Evolutionary conservation across 1,284 basidiomycete species (phyloP), one percentile per base, ranked within the genome.

Genomic region (Cutaneotrichosporon sp.): DNA sequence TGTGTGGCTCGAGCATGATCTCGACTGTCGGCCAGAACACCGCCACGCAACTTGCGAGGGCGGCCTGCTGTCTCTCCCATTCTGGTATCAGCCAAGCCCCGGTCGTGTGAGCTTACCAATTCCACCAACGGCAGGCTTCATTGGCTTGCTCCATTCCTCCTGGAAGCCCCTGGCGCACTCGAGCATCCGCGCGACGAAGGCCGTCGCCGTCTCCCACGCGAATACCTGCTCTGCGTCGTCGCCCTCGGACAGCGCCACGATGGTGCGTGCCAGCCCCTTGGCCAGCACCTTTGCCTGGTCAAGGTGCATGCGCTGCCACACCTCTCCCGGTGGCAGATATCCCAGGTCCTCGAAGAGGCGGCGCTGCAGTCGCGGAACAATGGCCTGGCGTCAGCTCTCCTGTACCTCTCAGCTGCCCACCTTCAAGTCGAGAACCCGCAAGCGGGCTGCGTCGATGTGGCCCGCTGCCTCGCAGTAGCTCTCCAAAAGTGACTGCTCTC

Each of bases 31-130:
- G 52, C 36, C 58, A 62, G 4, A 54, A 46, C 1, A 59, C 56
- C 4, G 54, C 20, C 2, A 63, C 47, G 53, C 67, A 64, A 7
- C 60, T 40, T 30, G 54, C 56, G 17, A 68, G 53, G 1, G 63
- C 58, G 1, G 57, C 58, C 35, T 64, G 64, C 48, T 61, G 55
- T 2, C 52, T 47, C n/a, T 59, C 52, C 62, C 61, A 64, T 44
- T 54, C 53, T 56, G 40, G 2, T 7, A 40, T 45, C 33, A 55
- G 50, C 40, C 8, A 35, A 1, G 34, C 13, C 17, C 18, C 14
- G 20, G 3, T 9, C 14, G 15, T 15, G 3, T 4, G 3, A 12
- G 51, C 46, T 33, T 9, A 58, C 56, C 56, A 4, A 17, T 18
- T 12, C 41, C 38, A 1, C 52, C 52, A 38, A 41, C 18, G 8